Evolutionary conservation across 2,329 filamentous ascomycete species (phyloP), one percentile per base, ranked within the genome.

Genomic region (Trichothecium roseum): DNA sequence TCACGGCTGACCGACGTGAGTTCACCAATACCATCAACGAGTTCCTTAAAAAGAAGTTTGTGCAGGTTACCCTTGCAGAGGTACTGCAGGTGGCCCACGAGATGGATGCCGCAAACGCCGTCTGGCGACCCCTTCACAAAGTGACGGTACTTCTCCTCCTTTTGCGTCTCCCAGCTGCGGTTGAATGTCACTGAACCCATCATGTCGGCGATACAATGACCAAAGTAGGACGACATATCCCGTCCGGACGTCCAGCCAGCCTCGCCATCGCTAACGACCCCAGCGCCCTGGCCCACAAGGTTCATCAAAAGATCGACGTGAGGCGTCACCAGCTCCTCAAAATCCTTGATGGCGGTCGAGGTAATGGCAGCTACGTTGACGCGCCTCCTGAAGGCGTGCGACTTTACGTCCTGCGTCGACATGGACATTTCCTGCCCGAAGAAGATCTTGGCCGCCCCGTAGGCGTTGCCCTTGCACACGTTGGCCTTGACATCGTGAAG

Each of bases 171-270:
- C 36, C 38, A 42, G 10, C 38, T 40, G 24, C 34, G 35, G 7
- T 38, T 38, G 34, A 40, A 41, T 8, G 40, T 41, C 22, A 42
- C 31, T n/a, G 35, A 42, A 24, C 40, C 40, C 40, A 41, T 42
- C 6, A 42, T 42, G 18, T 42, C 39, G 22, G 40, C 36, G 26
- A 42, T 40, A 15, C 39, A 40, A 20, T 38, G 40, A 17, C 35
- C 39, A 15, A 42, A 32, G n/a, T 30, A 22, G 16, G 34, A 34
- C 2, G 36, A 36, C 35, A 42, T 38, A 17, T 42, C 38, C 14
- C 40, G 35, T 9, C 35, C 32, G 4, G n/a, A 13, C 17, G 38
- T 36, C 40, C 40, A 42, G 22, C 40, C 39, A 7, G 30, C 8
- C 14, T 42, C 34, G 15, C 36, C 38, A 9, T 16, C 15, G n/a